phyloP scores from a whole-genome alignment of 2,329 filamentous ascomycete genomes.

The Sporothrix euskadiensis region DNA sequence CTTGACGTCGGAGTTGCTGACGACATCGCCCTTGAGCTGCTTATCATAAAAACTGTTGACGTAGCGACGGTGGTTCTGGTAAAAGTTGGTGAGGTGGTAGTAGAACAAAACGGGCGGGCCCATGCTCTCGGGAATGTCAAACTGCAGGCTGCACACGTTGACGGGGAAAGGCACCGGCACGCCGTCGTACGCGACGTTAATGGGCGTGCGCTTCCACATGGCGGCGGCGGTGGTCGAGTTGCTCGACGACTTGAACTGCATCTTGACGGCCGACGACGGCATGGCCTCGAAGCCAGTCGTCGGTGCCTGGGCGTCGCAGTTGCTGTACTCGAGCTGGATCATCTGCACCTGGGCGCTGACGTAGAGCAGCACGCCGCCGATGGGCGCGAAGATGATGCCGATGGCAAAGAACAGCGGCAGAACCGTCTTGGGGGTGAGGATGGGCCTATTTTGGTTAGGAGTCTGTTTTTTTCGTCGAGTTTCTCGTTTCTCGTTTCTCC shows the following conservation, averaged over 20 bases:
- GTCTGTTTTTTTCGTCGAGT: background rate
- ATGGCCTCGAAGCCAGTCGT: constrained; percentile 50
- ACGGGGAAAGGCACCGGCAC: constrained; percentile 41
- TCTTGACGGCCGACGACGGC: constrained; percentile 56
- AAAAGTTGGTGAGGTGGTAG: constrained; percentile 96
- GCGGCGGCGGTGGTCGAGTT: constrained; percentile 39
- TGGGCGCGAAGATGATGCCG: constrained; percentile 88
- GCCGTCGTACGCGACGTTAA: constrained; percentile 46
- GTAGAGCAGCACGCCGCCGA: constrained; percentile 82
- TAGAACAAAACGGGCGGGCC: constrained; percentile 84
- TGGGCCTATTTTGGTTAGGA: constrained; percentile 61
- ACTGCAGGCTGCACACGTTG: constrained; percentile 69
- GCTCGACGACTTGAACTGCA: constrained; percentile 68
- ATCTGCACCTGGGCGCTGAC: constrained; percentile 87
- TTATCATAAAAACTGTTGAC: constrained; percentile 83
- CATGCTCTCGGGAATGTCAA: constrained; percentile 77
- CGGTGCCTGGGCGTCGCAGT: constrained; percentile 64
- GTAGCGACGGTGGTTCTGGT: constrained; percentile 97
- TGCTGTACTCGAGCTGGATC: constrained; percentile 84
- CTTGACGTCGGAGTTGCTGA: constrained; percentile 61
- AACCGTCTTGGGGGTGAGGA: constrained; percentile 91
- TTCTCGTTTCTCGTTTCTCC: background rate
- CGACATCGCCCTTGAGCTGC: constrained; percentile 72
- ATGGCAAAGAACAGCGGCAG: constrained; percentile 88
- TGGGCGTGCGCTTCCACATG: constrained; percentile 46